phyloP scores from a whole-genome alignment of 129 eudicot species.

The Arctium minus region DNA sequence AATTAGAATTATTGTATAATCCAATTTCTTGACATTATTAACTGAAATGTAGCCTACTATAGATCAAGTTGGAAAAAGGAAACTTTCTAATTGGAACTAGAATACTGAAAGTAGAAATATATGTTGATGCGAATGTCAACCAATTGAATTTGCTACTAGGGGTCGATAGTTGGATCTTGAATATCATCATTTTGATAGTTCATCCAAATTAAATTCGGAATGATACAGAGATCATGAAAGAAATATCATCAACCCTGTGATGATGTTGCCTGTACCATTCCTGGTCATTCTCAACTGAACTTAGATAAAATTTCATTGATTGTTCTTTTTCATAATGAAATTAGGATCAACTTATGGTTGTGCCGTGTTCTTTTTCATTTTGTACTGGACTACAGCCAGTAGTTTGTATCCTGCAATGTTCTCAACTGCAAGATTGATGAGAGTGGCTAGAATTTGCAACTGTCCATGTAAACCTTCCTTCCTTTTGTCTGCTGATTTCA shows the following conservation, averaged over 20 bases:
- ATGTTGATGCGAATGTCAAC: neutral
- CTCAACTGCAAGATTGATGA: slow-evolving; percentile 93
- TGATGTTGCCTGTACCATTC: neutral
- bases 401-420: slow-evolving; percentile 92
- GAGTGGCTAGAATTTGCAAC: too few relatives aligned
- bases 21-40: too few relatives aligned
- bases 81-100: neutral
- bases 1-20: too few relatives aligned
- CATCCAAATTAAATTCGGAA: neutral
- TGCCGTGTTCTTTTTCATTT: slow-evolving; percentile 25
- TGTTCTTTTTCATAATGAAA: neutral
- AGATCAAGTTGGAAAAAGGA: neutral
- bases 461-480: too few relatives aligned
- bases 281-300: neutral
- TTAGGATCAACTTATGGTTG: neutral
- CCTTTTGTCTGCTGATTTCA: too few relatives aligned
- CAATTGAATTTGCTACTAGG: neutral
- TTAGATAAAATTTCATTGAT: too few relatives aligned
- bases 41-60: neutral
- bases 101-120: neutral
- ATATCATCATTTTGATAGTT: neutral
- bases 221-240: neutral
- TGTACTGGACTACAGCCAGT: slow-evolving; percentile 51
- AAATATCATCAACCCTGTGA: neutral
- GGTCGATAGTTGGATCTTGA: neutral